Base-by-base conservation (phyloP, 2,329 filamentous ascomycete species). In the Leptosphaerulina australis region DNA sequence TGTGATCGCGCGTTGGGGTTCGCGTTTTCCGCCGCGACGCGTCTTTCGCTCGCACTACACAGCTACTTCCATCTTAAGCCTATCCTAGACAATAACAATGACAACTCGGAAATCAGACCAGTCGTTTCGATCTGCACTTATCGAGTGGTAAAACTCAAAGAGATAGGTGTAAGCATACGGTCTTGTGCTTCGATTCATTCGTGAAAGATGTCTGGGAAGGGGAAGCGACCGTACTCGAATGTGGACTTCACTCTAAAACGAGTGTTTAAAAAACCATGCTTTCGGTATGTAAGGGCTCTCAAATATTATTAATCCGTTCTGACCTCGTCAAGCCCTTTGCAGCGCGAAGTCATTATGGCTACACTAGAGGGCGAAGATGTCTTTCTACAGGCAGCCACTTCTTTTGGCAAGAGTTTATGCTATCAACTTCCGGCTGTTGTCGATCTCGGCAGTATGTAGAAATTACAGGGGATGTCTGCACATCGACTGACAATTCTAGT, bases 401-500 rank as follows among this genome's bases (percentile, higher is more conserved):
- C 88, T 8, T 97, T 97, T 71, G 93, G 92, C 31, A 97, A 97
- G 74, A 95, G 90, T 66, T 74, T 97, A 44, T 97, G 93, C 76
- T 97, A 93, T 69, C 92, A 97, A 70, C 80, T 97, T 1, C 92
- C 92, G 7, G 92, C 92, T 18, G 86, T 97, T 24, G 86, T 96
- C 48, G 88, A 93, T 64, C 84, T 87, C 71, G 93, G 93, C 58
- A 91, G 89, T 91, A 76, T 66, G 86, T 82, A 24, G 22, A 24
- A 2, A 18, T 20, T 33, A 17, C n/a, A 21, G 10, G 25, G 30
- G n/a, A 12, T 11, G 26, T 10, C 3, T 9, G 5, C 2, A 20
- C 33, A 22, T 9, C 22, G 29, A 41, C 66, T 70, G 39, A 61
- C 53, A 15, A 33, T 46, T 50, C 44, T 53, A 91, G 88, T 96